Percentiles rank a stretch among this genome's conserved stretches.
phyloP scores from a whole-genome alignment of 345 rosid genomes.

The Euphorbia lathyris region DNA sequence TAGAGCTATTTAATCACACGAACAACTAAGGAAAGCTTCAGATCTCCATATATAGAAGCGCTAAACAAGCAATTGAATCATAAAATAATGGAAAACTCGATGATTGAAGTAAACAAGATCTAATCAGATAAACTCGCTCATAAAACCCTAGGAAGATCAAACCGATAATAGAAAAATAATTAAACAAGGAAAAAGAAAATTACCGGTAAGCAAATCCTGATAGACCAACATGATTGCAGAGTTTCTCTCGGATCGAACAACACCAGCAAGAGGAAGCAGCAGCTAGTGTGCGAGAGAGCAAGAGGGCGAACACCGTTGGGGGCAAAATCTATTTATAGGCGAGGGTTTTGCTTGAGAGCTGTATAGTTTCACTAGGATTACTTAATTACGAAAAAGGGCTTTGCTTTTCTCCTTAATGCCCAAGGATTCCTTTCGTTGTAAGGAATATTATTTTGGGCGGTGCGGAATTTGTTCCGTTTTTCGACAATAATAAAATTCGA shows the following conservation, averaged over 20 bases:
- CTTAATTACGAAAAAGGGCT: constrained; percentile 18
- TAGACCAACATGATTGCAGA: constrained; percentile 85
- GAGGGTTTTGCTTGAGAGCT: constrained; percentile 36
- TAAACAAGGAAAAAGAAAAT: not conserved
- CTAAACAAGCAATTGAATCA: not conserved
- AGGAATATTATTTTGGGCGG: not conserved
- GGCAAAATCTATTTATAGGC: constrained; percentile 25
- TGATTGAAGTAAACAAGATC: not conserved
- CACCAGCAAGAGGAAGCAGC: constrained; percentile 33
- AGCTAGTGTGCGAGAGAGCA: constrained; percentile 26
- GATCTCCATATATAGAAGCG: not conserved
- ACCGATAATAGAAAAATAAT: not conserved
- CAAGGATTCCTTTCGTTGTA: not conserved
- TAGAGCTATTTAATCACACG: not conserved
- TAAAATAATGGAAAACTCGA: not conserved
- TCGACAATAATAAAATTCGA: too few species aligned
- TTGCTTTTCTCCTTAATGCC: not conserved
- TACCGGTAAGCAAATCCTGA: constrained; percentile 76
- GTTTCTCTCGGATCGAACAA: constrained; percentile 28
- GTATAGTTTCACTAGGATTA: not conserved
- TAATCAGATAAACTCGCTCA: not conserved
- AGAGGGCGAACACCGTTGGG: accelerated
- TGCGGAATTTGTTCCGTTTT: constrained; percentile 1
- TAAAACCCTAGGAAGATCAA: not conserved
- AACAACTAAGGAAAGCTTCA: not conserved